Evolutionary conservation across 2,329 filamentous ascomycete species (phyloP).

Genomic region (Diaporthe australafricana): DNA sequence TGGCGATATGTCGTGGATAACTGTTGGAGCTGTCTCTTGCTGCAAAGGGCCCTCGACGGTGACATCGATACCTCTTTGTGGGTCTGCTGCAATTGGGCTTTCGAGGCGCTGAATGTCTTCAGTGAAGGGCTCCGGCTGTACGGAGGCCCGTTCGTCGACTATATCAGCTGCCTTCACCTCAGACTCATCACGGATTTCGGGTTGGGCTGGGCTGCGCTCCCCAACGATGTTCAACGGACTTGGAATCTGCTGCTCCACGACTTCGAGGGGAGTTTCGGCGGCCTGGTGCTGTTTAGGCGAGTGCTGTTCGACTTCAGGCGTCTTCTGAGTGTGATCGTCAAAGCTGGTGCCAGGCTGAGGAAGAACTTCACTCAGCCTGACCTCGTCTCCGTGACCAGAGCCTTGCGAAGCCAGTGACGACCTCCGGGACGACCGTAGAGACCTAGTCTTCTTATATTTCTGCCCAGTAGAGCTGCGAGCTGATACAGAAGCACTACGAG

Average conservation of each 20-base stretch:
- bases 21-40: neutral
- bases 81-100: neutral
- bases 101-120: neutral
- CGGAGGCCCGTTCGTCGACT: neutral
- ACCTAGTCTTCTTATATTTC: slow-evolving; percentile 35
- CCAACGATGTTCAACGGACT: neutral
- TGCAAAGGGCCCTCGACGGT: neutral
- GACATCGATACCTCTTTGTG: neutral
- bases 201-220: neutral
- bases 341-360: neutral
- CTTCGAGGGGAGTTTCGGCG: neutral
- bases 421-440: slow-evolving; percentile 19
- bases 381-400: neutral
- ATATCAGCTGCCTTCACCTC: neutral
- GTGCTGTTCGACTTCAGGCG: neutral
- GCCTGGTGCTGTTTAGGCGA: neutral
- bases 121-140: neutral
- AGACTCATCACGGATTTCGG: neutral
- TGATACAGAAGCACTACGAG: neutral
- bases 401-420: slow-evolving; percentile 18
- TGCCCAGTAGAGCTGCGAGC: slow-evolving; percentile 23
- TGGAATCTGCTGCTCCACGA: neutral
- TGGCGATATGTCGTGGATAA: neutral
- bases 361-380: neutral
- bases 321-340: neutral